A percentile compares a stretch with the other conserved stretches of the same genome.
These are phyloP conservation scores for Rhodotorula sp. DNA, from an alignment of 1,284 basidiomycete species.

Conservation along the genomic window DNA sequence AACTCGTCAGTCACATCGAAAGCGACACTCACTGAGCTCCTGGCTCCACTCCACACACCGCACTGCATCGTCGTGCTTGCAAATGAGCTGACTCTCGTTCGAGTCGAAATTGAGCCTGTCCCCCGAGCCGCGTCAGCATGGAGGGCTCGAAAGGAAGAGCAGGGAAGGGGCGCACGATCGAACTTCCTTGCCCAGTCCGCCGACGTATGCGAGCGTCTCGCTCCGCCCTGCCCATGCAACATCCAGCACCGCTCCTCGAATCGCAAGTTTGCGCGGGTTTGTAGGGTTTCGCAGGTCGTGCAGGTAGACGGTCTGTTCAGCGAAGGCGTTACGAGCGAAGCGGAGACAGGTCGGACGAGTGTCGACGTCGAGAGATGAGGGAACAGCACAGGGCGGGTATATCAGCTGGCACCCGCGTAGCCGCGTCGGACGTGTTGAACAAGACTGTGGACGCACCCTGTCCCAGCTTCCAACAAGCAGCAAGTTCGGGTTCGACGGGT, in stretches of 20 bases:
- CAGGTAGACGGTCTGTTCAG: slow-evolving; percentile 48
- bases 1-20: neutral
- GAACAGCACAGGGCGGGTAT: neutral
- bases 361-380: no score
- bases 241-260: slow-evolving; percentile 51
- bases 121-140: neutral
- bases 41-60: slow-evolving; percentile 50
- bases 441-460: slow-evolving; percentile 58
- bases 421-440: neutral
- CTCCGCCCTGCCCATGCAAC: slow-evolving; percentile 42
- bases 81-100: slow-evolving; percentile 50
- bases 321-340: neutral
- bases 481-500: slow-evolving; percentile 70
- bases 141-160: neutral
- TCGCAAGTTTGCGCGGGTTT: slow-evolving; percentile 48
- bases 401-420: neutral
- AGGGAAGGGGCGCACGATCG: slow-evolving; percentile 55
- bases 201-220: slow-evolving; percentile 47
- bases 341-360: neutral
- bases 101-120: slow-evolving; percentile 52
- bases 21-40: slow-evolving; percentile 47
- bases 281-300: slow-evolving; percentile 47
- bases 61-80: slow-evolving; percentile 52
- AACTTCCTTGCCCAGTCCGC: slow-evolving; percentile 52
- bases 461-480: slow-evolving; percentile 85